Evolutionary conservation across 305 asterid species (phyloP).

Genomic region (Ilex paraguariensis): DNA sequence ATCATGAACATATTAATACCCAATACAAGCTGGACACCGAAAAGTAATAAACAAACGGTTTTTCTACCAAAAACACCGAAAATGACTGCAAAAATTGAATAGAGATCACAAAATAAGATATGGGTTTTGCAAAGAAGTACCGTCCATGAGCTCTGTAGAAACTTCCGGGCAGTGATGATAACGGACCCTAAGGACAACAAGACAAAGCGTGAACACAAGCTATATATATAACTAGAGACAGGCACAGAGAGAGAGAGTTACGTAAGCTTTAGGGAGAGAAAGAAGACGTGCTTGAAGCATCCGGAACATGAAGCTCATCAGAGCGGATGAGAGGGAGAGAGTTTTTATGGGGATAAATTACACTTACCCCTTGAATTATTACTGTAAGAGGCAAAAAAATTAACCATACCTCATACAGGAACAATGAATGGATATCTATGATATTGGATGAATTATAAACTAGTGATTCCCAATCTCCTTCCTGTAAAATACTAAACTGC

Average conservation of each 20-base stretch:
- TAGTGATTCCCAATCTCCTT: no score
- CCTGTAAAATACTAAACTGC: no score
- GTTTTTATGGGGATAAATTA: no score
- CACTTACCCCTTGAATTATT: no score
- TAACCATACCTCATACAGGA: no score
- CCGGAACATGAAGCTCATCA: no score
- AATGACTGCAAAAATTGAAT: not conserved
- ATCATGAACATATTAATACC: no score
- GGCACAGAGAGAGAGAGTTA: conserved; percentile 1
- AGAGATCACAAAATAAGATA: not conserved
- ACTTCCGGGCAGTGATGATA: conserved; percentile 23
- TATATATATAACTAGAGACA: not conserved
- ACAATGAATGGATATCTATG: no score
- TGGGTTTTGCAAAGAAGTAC: conserved; percentile 18
- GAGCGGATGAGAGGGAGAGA: no score
- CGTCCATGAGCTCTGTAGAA: conserved; percentile 38
- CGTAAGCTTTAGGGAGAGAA: not conserved
- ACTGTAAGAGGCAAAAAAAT: no score
- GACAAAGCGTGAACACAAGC: conserved; percentile 10
- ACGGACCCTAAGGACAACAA: conserved; percentile 24
- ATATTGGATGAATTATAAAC: no score
- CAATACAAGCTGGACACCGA: no score
- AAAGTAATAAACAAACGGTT: not conserved
- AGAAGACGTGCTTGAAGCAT: not conserved
- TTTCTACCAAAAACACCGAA: not conserved